Evolutionary conservation across 1,284 basidiomycete species (phyloP).

Genomic region (Inonotus hispidus): DNA sequence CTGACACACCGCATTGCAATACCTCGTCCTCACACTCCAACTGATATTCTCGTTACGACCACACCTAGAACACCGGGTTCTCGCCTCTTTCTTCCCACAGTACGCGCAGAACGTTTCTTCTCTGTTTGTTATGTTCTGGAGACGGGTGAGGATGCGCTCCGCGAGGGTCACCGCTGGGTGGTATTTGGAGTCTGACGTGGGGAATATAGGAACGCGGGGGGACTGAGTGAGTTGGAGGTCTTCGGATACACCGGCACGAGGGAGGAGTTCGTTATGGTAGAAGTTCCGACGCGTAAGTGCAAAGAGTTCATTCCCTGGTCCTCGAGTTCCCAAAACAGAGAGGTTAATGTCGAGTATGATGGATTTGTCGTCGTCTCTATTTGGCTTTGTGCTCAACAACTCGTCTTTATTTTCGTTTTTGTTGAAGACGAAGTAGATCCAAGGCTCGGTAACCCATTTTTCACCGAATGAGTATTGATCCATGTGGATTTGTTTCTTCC

Average conservation of each 20-base stretch:
- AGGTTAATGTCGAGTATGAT: conserved; percentile 5
- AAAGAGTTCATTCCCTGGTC: conserved; percentile 8
- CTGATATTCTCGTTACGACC: not conserved
- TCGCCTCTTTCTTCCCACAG: conserved; percentile 10
- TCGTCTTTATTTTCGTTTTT: not conserved
- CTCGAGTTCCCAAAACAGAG: conserved; percentile 7
- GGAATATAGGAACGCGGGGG: not conserved
- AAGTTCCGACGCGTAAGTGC: not conserved
- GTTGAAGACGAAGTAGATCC: conserved; percentile 11
- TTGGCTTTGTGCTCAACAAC: not conserved
- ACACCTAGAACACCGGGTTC: conserved; percentile 9
- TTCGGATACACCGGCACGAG: not conserved
- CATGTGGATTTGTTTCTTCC: not conserved
- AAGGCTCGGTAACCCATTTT: not conserved
- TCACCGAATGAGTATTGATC: not conserved
- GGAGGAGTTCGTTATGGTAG: conserved; percentile 7
- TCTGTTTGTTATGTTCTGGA: conserved; percentile 1
- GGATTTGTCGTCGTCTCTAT: not conserved
- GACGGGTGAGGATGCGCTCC: conserved; percentile 3
- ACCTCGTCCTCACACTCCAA: not conserved
- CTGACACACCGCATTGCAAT: conserved; percentile 8
- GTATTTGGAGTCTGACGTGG: not conserved
- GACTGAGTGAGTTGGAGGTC: not conserved
- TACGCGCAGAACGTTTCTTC: conserved; percentile 9
- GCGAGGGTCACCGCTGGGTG: conserved; percentile 5